Evolutionary conservation across 768 basidiomycete species (phyloP).

Genomic region (Rhodotorula babjevae): DNA sequence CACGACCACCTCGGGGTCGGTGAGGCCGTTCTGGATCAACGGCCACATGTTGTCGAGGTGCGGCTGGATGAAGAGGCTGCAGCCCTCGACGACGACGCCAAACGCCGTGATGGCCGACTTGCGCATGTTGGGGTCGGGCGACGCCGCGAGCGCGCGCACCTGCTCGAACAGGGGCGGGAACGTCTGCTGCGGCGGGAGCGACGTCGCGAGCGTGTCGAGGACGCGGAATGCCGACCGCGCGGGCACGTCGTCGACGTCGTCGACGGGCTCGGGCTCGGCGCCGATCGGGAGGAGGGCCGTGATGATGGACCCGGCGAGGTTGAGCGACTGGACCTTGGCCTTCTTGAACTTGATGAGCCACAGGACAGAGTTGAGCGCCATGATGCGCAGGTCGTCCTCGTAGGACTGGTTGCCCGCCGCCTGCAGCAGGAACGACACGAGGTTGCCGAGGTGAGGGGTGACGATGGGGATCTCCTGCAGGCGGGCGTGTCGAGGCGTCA

Average conservation of each 20-base stretch:
- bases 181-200: slow-evolving; percentile 87
- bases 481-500: too few relatives aligned
- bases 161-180: slow-evolving; percentile 83
- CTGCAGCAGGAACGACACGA: slow-evolving; percentile 79
- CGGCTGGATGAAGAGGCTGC: slow-evolving; percentile 95
- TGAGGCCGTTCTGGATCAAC: slow-evolving; percentile 78
- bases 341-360: slow-evolving; percentile 99
- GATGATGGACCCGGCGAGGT: slow-evolving; percentile 76
- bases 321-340: slow-evolving; percentile 80
- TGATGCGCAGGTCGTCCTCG: slow-evolving; percentile 74
- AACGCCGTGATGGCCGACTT: slow-evolving; percentile 92
- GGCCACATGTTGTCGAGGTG: slow-evolving; percentile 90
- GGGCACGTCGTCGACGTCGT: slow-evolving; percentile 59
- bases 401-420: slow-evolving; percentile 73
- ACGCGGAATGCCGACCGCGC: slow-evolving; percentile 91
- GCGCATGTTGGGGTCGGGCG: slow-evolving; percentile 68
- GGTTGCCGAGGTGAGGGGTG: slow-evolving; percentile 75
- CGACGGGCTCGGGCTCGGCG: slow-evolving; percentile 87
- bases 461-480: slow-evolving; percentile 88
- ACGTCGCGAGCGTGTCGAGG: slow-evolving; percentile 85
- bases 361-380: slow-evolving; percentile 85
- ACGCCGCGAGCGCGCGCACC: slow-evolving; percentile 78
- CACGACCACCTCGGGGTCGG: slow-evolving; percentile 75
- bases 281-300: slow-evolving; percentile 90
- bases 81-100: slow-evolving; percentile 93